These are phyloP conservation scores for Cucurbita moschata DNA, from an alignment of 306 rosid genomes.

Conservation along the genomic window DNA sequence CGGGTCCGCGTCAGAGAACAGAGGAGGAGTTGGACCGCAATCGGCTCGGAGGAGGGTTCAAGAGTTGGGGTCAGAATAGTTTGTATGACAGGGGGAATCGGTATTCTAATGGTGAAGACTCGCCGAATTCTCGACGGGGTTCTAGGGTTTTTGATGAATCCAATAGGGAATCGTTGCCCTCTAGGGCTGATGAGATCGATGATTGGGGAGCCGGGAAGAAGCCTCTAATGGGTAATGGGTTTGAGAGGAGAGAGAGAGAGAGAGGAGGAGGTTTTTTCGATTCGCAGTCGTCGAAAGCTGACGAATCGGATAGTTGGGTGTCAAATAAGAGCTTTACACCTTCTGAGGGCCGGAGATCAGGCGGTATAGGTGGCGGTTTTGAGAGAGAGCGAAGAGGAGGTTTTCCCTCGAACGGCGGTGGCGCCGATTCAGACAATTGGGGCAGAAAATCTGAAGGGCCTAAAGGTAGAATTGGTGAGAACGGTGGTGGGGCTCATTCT, in stretches of 20 bases:
- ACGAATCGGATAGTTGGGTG: conserved; percentile 81
- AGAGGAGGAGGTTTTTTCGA: conserved; percentile 36
- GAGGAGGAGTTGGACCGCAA: conserved; percentile 63
- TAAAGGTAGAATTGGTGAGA: conserved; percentile 16
- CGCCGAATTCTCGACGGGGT: conserved; percentile 58
- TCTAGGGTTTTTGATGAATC: conserved; percentile 57
- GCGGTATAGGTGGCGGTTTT: conserved; percentile 32
- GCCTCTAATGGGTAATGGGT: conserved; percentile 35
- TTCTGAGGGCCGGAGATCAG: conserved; percentile 46
- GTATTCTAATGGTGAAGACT: conserved; percentile 31
- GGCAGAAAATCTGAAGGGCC: conserved; percentile 24
- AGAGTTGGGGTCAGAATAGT: conserved; percentile 27
- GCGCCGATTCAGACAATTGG: conserved; percentile 31
- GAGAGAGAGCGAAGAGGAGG: conserved; percentile 37
- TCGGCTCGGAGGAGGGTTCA: conserved; percentile 56
- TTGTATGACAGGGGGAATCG: conserved; percentile 14
- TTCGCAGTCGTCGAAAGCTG: conserved; percentile 64
- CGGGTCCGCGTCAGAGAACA: conserved; percentile 79
- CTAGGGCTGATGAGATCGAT: conserved; percentile 77
- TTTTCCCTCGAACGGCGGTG: conserved; percentile 21
- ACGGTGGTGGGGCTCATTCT: conserved; percentile 18
- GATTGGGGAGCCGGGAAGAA: conserved; percentile 77
- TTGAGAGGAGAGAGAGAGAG: conserved; percentile 40
- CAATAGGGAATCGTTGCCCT: conserved; percentile 44
- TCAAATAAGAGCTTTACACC: conserved; percentile 43